These are phyloP conservation scores for Blastomyces gilchristii DNA, from an alignment of 2,329 filamentous ascomycete genomes.

Conservation along the genomic window DNA sequence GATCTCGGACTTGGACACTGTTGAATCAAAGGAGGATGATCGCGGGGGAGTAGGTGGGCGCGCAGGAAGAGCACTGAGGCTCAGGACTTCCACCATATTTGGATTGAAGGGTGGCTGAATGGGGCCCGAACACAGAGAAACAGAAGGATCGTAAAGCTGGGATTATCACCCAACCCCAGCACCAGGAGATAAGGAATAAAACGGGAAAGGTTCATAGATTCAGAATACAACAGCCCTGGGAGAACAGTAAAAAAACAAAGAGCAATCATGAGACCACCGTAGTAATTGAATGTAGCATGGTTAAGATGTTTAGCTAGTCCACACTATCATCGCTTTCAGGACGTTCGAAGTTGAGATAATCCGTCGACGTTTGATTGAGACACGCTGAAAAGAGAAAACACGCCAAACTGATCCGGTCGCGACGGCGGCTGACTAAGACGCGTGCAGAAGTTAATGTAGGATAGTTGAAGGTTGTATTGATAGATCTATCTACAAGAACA, in stretches of 20 bases:
- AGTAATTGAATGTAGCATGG: not conserved
- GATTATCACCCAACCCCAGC: conserved; percentile 11
- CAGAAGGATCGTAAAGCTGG: not conserved
- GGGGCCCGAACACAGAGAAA: conserved; percentile 3
- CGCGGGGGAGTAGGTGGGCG: conserved; percentile 50
- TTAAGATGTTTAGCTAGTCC: not conserved
- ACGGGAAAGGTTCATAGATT: not conserved
- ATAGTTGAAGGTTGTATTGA: too few relatives aligned
- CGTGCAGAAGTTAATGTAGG: not conserved
- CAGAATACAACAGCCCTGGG: conserved; percentile 6
- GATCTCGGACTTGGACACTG: conserved; percentile 12
- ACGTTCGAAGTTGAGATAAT: not conserved
- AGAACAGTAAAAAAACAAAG: conserved; percentile 1
- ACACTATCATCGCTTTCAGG: not conserved
- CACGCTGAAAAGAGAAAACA: not conserved
- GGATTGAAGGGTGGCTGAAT: conserved; percentile 8
- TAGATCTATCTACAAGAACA: too few relatives aligned
- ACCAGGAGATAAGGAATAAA: conserved; percentile 8
- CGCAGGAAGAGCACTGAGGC: conserved; percentile 34
- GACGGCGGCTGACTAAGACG: not conserved
- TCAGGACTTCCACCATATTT: conserved; percentile 38
- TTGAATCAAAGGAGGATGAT: conserved; percentile 22
- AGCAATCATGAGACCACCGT: not conserved
- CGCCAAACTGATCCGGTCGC: not conserved
- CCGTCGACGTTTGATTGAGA: too few relatives aligned